Evolutionary conservation across 306 rosid genomes (phyloP), one percentile per base, ranked within the genome.

Genomic region (Trifolium subterraneum): DNA sequence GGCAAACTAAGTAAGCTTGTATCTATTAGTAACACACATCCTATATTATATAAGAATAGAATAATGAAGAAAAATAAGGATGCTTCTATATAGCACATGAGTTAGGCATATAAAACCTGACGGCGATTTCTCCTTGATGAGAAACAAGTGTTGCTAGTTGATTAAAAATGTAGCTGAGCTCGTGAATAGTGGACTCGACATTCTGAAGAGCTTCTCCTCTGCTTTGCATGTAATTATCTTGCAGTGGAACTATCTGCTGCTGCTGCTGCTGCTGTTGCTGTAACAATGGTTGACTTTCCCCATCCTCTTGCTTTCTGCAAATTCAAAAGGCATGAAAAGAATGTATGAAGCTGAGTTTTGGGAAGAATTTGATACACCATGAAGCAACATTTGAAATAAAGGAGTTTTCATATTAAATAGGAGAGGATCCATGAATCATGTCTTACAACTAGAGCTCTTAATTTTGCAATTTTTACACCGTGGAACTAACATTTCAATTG

Each of bases 151-250:
- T 94, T 33, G 97, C 97, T 42, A 90, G 85, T 78, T 94, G 96
- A 88, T 90, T 94, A 80, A 92, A 92, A 76, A 94, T 94, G 86
- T 67, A 90, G 90, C 97, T 75, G 71, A 94, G 89, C 80, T 94
- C 96, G 77, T 94, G 97, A 78, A 94, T 92, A 59, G 97, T 94
- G 75, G 96, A 94, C 86, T 94, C 96, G 23, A 90, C 95, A 82
- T 92, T 94, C 71, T 92, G 99, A 82, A 94, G 89, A 75, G 99
- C 96, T 85, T 92, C 97, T 81, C 96, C 95, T 79, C 97, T 85
- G 88, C 96, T 94, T 83, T 94, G 99, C 95, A 92, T 92, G 90
- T 86, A 92, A 76, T 83, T 86, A 64, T 92, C 99, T 84, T 92
- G 99, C 85, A 92, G 82, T 1, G 97, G 96, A 79, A 87, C 97